Evolutionary conservation across 2,329 filamentous ascomycete species (phyloP), one percentile per base, ranked within the genome.

Genomic region (Didymella arachidicola): DNA sequence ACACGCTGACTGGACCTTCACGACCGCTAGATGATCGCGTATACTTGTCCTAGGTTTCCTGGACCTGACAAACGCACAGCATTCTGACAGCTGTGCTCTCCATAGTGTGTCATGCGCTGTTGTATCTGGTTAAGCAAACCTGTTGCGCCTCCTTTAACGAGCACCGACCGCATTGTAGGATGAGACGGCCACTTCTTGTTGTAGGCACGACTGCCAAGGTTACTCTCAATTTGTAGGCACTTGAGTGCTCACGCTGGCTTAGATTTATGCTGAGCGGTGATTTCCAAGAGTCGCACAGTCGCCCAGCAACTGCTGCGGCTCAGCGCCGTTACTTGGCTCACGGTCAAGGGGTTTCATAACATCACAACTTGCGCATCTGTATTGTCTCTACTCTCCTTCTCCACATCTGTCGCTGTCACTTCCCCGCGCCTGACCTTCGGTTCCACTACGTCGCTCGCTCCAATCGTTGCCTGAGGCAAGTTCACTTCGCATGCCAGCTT

Each of bases 201-300:
- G 39, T 27, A 32, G 27, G 45, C 22, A 50, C 32, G 26, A 32
- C 41, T 19, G 56, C 56, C 56, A 59, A 59, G 56, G 27, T 46
- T 41, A 45, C 41, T 46, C 32, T 43, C 50, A 50, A 50, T 58
- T 39, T 53, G 30, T 41, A 32, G 32, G 16, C 26, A 48, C 38
- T 52, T 25, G 57, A 57, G 41, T 27, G 46, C 16, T 48, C 49
- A 54, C 46, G 53, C 29, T 53, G 49, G 50, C 42, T 55, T 45
- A 38, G 48, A 55, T 19, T 49, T 12, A 39, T 47, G 46, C 43
- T 34, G 42, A 46, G 27, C 32, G 42, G 59, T 53, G 55, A 45
- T 34, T 60, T 55, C 62, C 62, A 65, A 65, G 62, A 61, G 53
- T 59, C 51, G 62, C 60, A 63, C 62, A 59, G 60, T 63, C 49